Evolutionary conservation across 495 filamentous ascomycete genomes (phyloP).

Genomic region (Parmelia sp.): DNA sequence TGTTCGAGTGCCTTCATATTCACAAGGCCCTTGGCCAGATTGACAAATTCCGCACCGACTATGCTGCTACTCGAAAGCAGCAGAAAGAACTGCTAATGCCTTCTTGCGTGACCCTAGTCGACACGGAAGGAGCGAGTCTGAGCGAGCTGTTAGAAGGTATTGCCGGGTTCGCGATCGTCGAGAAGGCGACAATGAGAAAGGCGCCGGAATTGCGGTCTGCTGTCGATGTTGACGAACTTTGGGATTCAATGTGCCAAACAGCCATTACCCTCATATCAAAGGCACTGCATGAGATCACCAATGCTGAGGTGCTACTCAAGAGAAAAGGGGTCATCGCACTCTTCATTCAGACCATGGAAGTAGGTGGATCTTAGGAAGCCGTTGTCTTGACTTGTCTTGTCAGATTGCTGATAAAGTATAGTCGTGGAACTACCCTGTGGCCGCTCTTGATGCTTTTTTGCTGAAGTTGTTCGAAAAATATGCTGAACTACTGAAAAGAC

Average conservation of each 20-base stretch:
- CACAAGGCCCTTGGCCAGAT: constrained; percentile 90
- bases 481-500: constrained; percentile 78
- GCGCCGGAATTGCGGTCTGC: constrained; percentile 73
- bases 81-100: constrained; percentile 90
- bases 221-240: constrained; percentile 90
- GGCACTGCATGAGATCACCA: constrained; percentile 67
- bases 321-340: constrained; percentile 87
- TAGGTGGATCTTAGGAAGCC: constrained; percentile 35
- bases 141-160: constrained; percentile 87
- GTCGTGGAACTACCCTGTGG: constrained; percentile 86
- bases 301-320: constrained; percentile 78
- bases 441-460: constrained; percentile 71
- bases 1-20: constrained; percentile 95
- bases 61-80: constrained; percentile 77
- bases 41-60: constrained; percentile 83
- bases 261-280: constrained; percentile 73
- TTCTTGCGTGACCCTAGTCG: constrained; percentile 58
- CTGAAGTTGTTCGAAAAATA: constrained; percentile 88
- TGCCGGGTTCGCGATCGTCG: constrained; percentile 93
- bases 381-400: neutral
- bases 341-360: constrained; percentile 96
- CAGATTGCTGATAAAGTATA: constrained; percentile 29
- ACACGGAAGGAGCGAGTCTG: constrained; percentile 68
- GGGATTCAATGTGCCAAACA: constrained; percentile 94
- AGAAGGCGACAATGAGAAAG: constrained; percentile 85